Conservation (phyloP, 2,329 filamentous ascomycete genomes). For the Colletotrichum sidae region DNA sequence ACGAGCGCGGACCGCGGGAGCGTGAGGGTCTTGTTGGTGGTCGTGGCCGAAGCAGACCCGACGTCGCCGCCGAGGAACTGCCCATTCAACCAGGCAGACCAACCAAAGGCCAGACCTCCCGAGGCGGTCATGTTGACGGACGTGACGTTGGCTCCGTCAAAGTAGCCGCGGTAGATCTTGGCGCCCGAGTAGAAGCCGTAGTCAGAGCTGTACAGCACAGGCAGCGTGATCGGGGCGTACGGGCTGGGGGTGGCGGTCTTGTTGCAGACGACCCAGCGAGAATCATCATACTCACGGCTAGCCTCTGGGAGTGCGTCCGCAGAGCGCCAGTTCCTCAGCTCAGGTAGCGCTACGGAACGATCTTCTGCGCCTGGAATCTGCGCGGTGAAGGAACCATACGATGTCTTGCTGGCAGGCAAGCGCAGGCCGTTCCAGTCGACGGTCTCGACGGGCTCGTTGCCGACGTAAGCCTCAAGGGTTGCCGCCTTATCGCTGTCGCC, state of each 20-base stretch:
- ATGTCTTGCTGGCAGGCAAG: constrained; percentile 48
- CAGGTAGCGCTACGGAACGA: constrained; percentile 64
- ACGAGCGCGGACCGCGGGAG: constrained; percentile 63
- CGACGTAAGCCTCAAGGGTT: constrained; percentile 65
- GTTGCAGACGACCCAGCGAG: constrained; percentile 71
- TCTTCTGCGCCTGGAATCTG: constrained; percentile 55
- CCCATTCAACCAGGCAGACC: constrained; percentile 75
- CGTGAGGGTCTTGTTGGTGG: constrained; percentile 63
- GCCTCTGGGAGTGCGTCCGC: constrained; percentile 79
- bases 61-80: constrained; percentile 72
- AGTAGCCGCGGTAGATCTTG: constrained; percentile 77
- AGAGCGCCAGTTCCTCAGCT: constrained; percentile 74
- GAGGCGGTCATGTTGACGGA: constrained; percentile 69
- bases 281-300: constrained; percentile 73
- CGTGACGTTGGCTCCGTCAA: constrained; percentile 72
- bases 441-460: constrained; percentile 66
- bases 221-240: constrained; percentile 66
- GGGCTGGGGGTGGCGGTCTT: constrained; percentile 71
- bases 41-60: constrained; percentile 60
- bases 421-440: constrained; percentile 66
- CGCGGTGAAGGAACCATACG: constrained; percentile 61
- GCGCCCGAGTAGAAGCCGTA: constrained; percentile 80
- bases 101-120: constrained; percentile 76
- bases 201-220: constrained; percentile 76
- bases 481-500: constrained; percentile 79